Conservation (phyloP, 202 grass and related monocot species). For the Digitaria exilis region DNA sequence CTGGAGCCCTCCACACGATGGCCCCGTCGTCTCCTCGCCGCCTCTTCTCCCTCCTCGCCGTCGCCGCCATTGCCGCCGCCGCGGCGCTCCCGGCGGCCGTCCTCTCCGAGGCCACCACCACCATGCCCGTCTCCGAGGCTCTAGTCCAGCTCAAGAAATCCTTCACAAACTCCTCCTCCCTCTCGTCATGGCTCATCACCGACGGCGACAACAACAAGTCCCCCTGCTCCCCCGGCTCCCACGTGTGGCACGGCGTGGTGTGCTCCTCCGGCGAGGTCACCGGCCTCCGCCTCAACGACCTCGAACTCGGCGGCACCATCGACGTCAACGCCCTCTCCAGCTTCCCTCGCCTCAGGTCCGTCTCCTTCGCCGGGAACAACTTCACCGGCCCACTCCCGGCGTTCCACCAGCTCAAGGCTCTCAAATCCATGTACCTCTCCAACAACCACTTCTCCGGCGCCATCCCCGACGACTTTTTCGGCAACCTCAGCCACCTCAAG, state of each 20-base stretch:
- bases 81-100: not conserved
- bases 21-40: constrained; percentile 23
- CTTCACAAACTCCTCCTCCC: constrained; percentile 67
- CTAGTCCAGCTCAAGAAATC: constrained; percentile 78
- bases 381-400: constrained; percentile 70
- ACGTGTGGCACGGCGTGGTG: constrained; percentile 73
- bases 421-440: constrained; percentile 82
- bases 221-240: constrained; percentile 49
- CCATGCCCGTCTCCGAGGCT: constrained; percentile 48
- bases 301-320: constrained; percentile 63
- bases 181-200: constrained; percentile 71
- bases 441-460: constrained; percentile 61
- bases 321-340: constrained; percentile 56
- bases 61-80: not conserved
- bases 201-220: constrained; percentile 39
- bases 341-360: constrained; percentile 56
- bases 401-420: constrained; percentile 61
- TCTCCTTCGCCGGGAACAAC: constrained; percentile 66
- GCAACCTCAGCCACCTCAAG: constrained; percentile 64
- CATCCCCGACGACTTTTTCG: constrained; percentile 73
- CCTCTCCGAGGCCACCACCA: not conserved
- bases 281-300: constrained; percentile 61
- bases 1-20: constrained; percentile 48
- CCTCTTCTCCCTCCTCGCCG: constrained; percentile 17
- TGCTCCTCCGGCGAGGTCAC: constrained; percentile 48